These are phyloP conservation scores for Hirsutella minnesotensis DNA, from an alignment of 2,329 filamentous ascomycete genomes.

Conservation along the genomic window DNA sequence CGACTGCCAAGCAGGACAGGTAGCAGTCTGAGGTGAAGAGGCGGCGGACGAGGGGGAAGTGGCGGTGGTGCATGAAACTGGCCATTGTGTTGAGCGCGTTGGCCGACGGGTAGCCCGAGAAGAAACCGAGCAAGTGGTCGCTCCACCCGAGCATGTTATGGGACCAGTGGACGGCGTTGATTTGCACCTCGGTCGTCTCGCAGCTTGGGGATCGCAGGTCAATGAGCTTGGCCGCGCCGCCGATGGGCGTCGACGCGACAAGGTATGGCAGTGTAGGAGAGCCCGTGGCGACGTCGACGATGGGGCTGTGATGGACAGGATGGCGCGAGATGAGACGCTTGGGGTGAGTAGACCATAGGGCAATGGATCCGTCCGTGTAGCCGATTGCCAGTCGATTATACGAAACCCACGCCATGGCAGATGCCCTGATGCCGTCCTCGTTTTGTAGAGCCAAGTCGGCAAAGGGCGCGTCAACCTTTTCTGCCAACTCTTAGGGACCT, in stretches of 20 bases:
- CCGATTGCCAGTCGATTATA: constrained; percentile 43
- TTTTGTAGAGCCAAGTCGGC: constrained; percentile 30
- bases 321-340: constrained; percentile 36
- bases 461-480: constrained; percentile 31
- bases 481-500: constrained; percentile 20
- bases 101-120: constrained; percentile 38
- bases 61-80: constrained; percentile 39
- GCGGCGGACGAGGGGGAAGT: constrained; percentile 40
- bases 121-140: constrained; percentile 43
- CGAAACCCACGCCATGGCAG: constrained; percentile 42
- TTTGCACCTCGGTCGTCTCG: constrained; percentile 41
- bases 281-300: constrained; percentile 42
- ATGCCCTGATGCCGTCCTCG: constrained; percentile 36
- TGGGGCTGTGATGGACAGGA: constrained; percentile 38
- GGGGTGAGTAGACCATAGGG: constrained; percentile 44
- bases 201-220: constrained; percentile 40
- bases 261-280: constrained; percentile 45
- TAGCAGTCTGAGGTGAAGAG: constrained; percentile 38
- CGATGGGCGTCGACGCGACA: constrained; percentile 42
- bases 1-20: constrained; percentile 37
- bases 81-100: constrained; percentile 40
- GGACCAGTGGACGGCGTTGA: constrained; percentile 37
- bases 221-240: constrained; percentile 38
- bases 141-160: constrained; percentile 41
- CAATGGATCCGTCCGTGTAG: constrained; percentile 43